Evolutionary conservation across 2,329 filamentous ascomycete species (phyloP), one percentile per base, ranked within the genome.

Genomic region (Cladosporium sp.): DNA sequence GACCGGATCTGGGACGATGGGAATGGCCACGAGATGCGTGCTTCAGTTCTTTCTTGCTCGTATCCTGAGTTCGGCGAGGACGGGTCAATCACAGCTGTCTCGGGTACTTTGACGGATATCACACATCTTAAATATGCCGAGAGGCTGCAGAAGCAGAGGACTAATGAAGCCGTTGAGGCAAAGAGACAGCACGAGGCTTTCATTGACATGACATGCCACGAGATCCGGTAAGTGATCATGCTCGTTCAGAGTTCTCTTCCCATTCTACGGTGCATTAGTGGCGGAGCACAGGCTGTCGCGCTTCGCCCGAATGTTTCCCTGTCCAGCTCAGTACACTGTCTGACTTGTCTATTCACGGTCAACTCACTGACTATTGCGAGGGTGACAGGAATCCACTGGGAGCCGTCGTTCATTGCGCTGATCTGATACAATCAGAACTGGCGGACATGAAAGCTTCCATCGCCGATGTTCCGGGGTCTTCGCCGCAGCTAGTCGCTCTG

Each of bases 171-270:
- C 1, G 66, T 68, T 37, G 75, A 78, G 42, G 65, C 74, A 9
- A 77, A 77, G 48, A 70, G 74, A 52, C 75, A 78, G 54, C 76
- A 78, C 55, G 75, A 78, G 61, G 62, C 74, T 0, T 78, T 78
- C 60, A 77, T 77, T 24, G 75, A 67, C 39, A 61, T 73, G 71
- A 73, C 73, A 5, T 70, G 66, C 5, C 73, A 76, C 39, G 74
- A 78, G 24, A 47, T 47, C 13, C 24, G 42, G 42, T 47, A 28
- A 28, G 42, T 19, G 15, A 32, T 4, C 3, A 10, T 17, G 13
- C 5, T 8, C 5, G 10, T 15, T 19, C 15, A 1, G 9, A 32
- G 15, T 15, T 13, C 12, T 13, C 1, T 1, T 3, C 10, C 4
- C 10, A 19, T 8, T 22, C 17, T 22, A 6, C 17, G 13, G 13